These are phyloP conservation scores for Coemansia sp. DNA, from an alignment of 192 early-diverging fungal species.

Conservation along the genomic window DNA sequence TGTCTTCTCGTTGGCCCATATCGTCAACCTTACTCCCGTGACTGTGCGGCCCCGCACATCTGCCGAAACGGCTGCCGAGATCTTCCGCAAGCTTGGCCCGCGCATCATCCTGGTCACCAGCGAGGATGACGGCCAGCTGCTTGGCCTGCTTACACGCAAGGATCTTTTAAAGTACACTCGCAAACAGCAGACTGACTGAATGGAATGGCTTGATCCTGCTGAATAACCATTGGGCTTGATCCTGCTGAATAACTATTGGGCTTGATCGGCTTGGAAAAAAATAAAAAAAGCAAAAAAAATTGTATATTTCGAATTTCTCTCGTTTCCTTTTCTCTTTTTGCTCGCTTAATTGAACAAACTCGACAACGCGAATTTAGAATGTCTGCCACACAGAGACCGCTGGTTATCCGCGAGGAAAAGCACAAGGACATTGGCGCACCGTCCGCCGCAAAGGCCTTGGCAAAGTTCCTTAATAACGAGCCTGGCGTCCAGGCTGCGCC, in stretches of 20 bases:
- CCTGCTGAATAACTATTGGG: no score
- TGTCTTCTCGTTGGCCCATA: background rate
- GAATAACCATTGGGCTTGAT: no score
- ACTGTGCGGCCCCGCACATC: constrained; percentile 70
- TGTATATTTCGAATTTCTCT: no score
- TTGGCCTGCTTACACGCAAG: constrained; percentile 76
- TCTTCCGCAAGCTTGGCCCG: constrained; percentile 85
- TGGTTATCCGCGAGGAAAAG: constrained; percentile 35
- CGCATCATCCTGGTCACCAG: constrained; percentile 71
- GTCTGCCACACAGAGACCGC: constrained; percentile 28
- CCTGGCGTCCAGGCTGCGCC: constrained; percentile 41
- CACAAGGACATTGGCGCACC: constrained; percentile 8
- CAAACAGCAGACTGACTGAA: background rate
- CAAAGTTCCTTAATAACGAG: constrained; percentile 30
- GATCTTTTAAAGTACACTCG: constrained; percentile 58
- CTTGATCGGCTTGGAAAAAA: no score
- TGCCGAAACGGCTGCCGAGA: constrained; percentile 75
- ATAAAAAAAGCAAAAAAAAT: no score
- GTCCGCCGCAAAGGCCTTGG: constrained; percentile 13
- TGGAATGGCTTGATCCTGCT: no score
- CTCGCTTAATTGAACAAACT: background rate
- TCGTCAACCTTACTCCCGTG: constrained; percentile 63
- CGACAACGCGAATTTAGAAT: background rate
- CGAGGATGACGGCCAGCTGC: constrained; percentile 59
- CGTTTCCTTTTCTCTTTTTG: background rate